Evolutionary conservation across 345 rosid genomes (phyloP), one percentile per base, ranked within the genome.

Genomic region (Luvunga scandens): DNA sequence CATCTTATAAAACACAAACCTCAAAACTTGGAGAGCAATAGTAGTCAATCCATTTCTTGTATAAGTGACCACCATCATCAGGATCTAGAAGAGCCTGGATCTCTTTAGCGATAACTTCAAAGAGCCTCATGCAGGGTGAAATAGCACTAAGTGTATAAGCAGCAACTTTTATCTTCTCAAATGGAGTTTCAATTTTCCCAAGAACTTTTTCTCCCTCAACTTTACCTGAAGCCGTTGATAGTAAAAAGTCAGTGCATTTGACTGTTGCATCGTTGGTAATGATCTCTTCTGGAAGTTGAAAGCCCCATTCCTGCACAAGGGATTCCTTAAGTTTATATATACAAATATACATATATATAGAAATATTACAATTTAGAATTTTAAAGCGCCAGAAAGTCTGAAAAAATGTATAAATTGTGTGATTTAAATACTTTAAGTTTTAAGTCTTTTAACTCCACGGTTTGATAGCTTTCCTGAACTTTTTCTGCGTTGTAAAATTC

Each of bases 161-260:
- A 18, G 91, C 90, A 85, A 89, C 80, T 78, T 89, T 89, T 75
- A 85, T 89, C 82, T 81, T 85, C 82, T 87, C 91, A 77, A 89
- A 89, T 38, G 89, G 91, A 66, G 91, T 89, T 53, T 85, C 89
- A 71, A 89, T 82, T 73, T 87, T 87, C 73, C 86, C 85, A 28
- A 86, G 88, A 68, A 72, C 78, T 60, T 73, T 82, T 79, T 79
- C 82, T 64, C 89, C 91, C 75, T 82, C 91, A 60, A 87, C 85
- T 79, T 85, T 89, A 77, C 92, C 92, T 10, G 86, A 83, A 53
- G 92, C 87, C 48, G 92, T 85, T 36, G 92, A 89, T 36, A 83
- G 38, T 77, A 87, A 77, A 66, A 87, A 89, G 80, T 87, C 89
- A 14, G 72, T 84, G 80, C 81, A 87, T 81, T 81, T 87, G 31